phyloP scores from a whole-genome alignment of 2,329 filamentous ascomycete species.

The Mariannaea sp. region DNA sequence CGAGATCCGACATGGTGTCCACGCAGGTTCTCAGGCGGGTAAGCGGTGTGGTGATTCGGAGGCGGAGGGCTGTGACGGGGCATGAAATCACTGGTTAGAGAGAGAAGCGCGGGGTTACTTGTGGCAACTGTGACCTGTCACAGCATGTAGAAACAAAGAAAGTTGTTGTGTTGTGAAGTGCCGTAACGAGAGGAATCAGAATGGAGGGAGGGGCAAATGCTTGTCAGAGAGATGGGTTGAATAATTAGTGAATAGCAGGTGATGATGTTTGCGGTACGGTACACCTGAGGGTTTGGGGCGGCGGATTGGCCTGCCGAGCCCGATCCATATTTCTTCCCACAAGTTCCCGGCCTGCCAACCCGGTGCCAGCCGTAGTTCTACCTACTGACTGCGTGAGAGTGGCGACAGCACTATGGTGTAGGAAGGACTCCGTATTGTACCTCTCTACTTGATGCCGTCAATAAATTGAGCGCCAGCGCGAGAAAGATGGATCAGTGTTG shows the following conservation, averaged over 20 bases:
- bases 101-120: slow-evolving; percentile 33
- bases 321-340: slow-evolving; percentile 33
- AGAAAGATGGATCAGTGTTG: too few species aligned
- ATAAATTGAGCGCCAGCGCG: too few species aligned
- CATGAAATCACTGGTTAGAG: slow-evolving; percentile 40
- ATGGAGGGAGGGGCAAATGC: slow-evolving; percentile 15
- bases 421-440: too few species aligned
- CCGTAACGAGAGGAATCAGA: slow-evolving; percentile 3
- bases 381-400: too few species aligned
- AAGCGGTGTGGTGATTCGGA: slow-evolving; percentile 38
- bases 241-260: slow-evolving; percentile 15
- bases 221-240: slow-evolving; percentile 11
- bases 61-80: slow-evolving; percentile 37
- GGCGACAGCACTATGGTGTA: neutral
- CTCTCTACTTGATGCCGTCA: too few species aligned
- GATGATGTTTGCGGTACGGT: slow-evolving; percentile 30
- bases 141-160: slow-evolving; percentile 2
- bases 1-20: slow-evolving; percentile 41
- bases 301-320: slow-evolving; percentile 23
- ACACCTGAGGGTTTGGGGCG: slow-evolving; percentile 24
- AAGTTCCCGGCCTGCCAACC: slow-evolving; percentile 27
- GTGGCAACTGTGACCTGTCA: slow-evolving; percentile 16
- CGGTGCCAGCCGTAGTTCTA: slow-evolving; percentile 33
- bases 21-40: slow-evolving; percentile 32
- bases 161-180: too few species aligned